Percentiles rank a stretch among this genome's conserved stretches.
Evolutionary conservation across 225 moss, liverwort and hornwort genomes (phyloP).

Genomic region (Climacium dendroides): DNA sequence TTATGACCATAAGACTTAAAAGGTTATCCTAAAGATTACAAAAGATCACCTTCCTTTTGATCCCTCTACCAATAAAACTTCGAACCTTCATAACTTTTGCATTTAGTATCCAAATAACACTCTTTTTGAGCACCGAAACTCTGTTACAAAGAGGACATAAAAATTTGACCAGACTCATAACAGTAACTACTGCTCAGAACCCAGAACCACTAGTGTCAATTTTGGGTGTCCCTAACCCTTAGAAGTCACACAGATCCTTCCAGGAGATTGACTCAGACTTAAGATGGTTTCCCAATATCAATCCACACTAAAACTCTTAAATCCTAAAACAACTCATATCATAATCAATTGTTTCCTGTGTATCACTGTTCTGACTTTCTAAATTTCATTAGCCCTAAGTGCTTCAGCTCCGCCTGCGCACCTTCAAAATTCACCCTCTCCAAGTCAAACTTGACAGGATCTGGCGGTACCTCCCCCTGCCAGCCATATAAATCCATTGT

Average conservation of each 20-base stretch:
- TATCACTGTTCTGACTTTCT: constrained; percentile 10
- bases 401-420: constrained; percentile 51
- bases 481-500: neutral
- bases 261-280: neutral
- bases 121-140: neutral
- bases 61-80: neutral
- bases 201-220: neutral
- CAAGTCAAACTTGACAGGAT: constrained; percentile 64
- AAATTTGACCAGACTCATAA: neutral
- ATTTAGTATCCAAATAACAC: neutral
- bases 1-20: neutral
- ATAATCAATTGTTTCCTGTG: neutral
- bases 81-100: neutral
- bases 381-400: constrained; percentile 39
- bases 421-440: constrained; percentile 66
- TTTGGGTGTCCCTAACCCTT: neutral
- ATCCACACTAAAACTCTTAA: neutral
- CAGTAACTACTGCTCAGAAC: neutral
- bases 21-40: too few relatives aligned
- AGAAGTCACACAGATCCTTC: neutral
- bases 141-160: neutral
- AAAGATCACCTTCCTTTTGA: neutral
- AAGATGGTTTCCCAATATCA: neutral
- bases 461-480: constrained; percentile 67
- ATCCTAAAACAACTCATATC: neutral